These are phyloP conservation scores for Ploettnerulaceae sp. DNA, from an alignment of 2,329 filamentous ascomycete genomes.

Conservation along the genomic window DNA sequence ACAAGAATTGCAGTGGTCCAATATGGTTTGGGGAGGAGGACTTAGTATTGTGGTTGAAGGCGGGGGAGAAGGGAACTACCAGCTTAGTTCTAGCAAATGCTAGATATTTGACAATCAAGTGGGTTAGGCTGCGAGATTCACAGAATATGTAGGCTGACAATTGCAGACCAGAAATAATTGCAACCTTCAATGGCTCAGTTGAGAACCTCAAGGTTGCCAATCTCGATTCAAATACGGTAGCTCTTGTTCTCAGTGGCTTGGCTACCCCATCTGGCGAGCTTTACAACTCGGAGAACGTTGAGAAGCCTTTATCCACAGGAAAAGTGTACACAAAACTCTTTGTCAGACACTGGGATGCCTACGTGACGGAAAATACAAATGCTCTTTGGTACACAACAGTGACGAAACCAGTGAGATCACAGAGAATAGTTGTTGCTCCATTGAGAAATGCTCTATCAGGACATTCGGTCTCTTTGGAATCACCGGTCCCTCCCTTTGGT, in stretches of 20 bases:
- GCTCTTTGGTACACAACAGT: slow-evolving; percentile 70
- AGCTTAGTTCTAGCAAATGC: slow-evolving; percentile 29
- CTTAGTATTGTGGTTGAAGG: slow-evolving; percentile 34
- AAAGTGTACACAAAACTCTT: slow-evolving; percentile 71
- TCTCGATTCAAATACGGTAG: slow-evolving; percentile 46
- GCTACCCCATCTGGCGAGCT: slow-evolving; percentile 65
- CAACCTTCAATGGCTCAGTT: slow-evolving; percentile 46
- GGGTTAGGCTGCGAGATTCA: background rate
- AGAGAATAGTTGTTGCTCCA: slow-evolving; percentile 37
- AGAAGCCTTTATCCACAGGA: slow-evolving; percentile 57
- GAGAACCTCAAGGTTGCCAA: slow-evolving; percentile 55
- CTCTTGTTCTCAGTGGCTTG: slow-evolving; percentile 56
- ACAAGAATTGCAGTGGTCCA: slow-evolving; percentile 62
- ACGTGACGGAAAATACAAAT: slow-evolving; percentile 61
- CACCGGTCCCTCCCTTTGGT: slow-evolving; percentile 73
- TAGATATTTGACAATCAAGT: slow-evolving; percentile 25
- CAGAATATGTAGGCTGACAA: slow-evolving; percentile 11
- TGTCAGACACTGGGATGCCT: slow-evolving; percentile 81
- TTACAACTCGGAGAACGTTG: slow-evolving; percentile 58
- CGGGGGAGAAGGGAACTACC: slow-evolving; percentile 50
- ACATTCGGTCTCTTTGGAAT: slow-evolving; percentile 47
- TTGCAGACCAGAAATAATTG: slow-evolving; percentile 42
- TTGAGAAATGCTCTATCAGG: slow-evolving; percentile 58
- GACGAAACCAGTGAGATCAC: slow-evolving; percentile 31
- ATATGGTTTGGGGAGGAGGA: slow-evolving; percentile 56